phyloP scores from a whole-genome alignment of 148 eudicot genomes.

The Talinum fruticosum region DNA sequence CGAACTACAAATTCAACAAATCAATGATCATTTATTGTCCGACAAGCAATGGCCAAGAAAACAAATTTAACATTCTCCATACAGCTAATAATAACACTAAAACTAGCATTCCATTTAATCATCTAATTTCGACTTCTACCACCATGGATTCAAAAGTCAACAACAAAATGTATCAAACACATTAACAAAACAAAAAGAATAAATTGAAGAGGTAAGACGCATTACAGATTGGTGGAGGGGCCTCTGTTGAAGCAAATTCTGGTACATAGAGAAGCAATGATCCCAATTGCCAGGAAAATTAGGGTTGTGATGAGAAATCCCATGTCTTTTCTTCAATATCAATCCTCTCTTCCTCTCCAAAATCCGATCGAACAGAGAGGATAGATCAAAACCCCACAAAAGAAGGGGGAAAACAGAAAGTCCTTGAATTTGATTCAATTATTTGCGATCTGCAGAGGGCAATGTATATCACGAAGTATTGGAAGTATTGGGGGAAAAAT shows the following conservation, averaged over 20 bases:
- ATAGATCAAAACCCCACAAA: background rate
- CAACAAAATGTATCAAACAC: conserved; percentile 90
- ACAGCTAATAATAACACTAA: too few species aligned
- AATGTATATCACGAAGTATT: too few species aligned
- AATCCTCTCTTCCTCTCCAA: conserved; percentile 4
- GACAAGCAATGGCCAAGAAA: too few species aligned
- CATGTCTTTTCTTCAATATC: conserved; percentile 33
- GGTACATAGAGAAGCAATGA: conserved; percentile 66
- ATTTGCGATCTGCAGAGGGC: background rate
- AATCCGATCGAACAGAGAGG: conserved; percentile 1
- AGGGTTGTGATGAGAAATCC: conserved; percentile 79
- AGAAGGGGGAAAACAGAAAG: background rate
- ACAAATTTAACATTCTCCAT: too few species aligned
- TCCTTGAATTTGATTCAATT: background rate
- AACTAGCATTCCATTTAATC: too few species aligned
- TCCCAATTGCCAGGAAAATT: conserved; percentile 67
- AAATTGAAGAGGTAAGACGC: background rate
- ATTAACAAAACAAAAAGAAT: conserved; percentile 24
- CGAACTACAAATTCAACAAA: too few species aligned
- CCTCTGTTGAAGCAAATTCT: conserved; percentile 91
- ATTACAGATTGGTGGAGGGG: conserved; percentile 86
- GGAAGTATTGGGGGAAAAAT: too few species aligned
- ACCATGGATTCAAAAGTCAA: too few species aligned
- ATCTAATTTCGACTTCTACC: too few species aligned
- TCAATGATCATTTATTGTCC: too few species aligned